A percentile compares a stretch with the other conserved stretches of the same genome.
phyloP scores from a whole-genome alignment of 371 early-diverging fungal genomes.

The Choanephora cucurbitarum region DNA sequence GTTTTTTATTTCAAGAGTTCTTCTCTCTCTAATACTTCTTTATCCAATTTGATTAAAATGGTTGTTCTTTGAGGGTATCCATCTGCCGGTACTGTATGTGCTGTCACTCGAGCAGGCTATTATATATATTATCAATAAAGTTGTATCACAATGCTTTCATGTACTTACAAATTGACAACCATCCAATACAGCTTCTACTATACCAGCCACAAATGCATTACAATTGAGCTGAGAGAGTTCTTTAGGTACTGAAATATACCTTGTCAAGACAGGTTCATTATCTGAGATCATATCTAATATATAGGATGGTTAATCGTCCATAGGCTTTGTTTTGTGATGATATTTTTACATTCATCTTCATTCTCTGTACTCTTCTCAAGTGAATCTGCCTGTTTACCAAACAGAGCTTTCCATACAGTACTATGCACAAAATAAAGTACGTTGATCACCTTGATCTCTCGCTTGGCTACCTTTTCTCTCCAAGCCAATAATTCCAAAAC shows the following conservation, averaged over 20 bases:
- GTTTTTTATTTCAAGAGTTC: conserved; percentile 62
- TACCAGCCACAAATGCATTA: conserved; percentile 93
- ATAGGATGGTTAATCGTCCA: no score
- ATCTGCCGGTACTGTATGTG: conserved; percentile 90
- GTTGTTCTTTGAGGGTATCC: conserved; percentile 91
- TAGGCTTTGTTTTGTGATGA: no score
- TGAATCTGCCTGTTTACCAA: conserved; percentile 94
- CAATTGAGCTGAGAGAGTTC: conserved; percentile 90
- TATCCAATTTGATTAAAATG: conserved; percentile 92
- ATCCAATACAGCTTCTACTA: conserved; percentile 92
- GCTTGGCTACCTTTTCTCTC: conserved; percentile 84
- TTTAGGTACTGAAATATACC: conserved; percentile 91
- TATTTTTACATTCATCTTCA: conserved; percentile 87
- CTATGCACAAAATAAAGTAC: conserved; percentile 91
- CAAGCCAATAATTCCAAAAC: conserved; percentile 82
- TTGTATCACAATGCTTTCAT: background rate
- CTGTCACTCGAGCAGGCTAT: conserved; percentile 92
- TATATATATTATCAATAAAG: background rate
- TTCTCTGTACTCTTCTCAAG: conserved; percentile 91
- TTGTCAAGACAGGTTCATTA: conserved; percentile 87
- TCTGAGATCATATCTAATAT: conserved; percentile 96
- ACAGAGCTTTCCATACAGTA: conserved; percentile 89
- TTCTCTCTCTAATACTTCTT: conserved; percentile 77
- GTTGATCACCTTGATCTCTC: conserved; percentile 86
- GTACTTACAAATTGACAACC: conserved; percentile 88